Evolutionary conservation across 2,329 filamentous ascomycete species (phyloP), one percentile per base, ranked within the genome.

Genomic region (Xylariales sp.): DNA sequence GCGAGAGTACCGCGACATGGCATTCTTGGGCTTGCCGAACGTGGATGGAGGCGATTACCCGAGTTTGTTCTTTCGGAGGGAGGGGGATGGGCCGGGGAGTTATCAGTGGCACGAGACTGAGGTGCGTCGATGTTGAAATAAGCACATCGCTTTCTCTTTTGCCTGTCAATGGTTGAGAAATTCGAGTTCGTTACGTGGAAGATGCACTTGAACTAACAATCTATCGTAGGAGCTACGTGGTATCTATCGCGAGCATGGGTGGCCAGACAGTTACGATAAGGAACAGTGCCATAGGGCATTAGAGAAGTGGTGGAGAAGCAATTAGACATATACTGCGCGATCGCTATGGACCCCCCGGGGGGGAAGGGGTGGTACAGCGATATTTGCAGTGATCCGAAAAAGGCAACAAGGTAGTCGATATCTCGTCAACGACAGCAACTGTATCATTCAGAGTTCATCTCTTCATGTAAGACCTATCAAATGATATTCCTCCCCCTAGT

Each of bases 231-330:
- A 27, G 19, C 19, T 38, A 18, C 21, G 16, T 14, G 18, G 18
- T 4, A 38, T 38, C 18, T 38, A 38, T 38, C 21, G 10, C n/a
- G 24, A 29, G 2, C 24, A 38, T 2, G 35, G 35, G 7, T 38
- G 35, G 35, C 35, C 35, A n/a, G 35, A 38, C 6, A 1, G 15
- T 4, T 38, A 27, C 24, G 14, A 29, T 5, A 29, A 20, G 5
- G 35, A 38, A 10, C n/a, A 2, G 4, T 38, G 35, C 22, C 35
- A 9, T 10, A 11, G 28, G 11, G 35, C 35, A 15, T 19, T 36
- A 8, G 24, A 36, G 19, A 14, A 5, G n/a, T 36, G 33, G 33
- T 36, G n/a, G n/a, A n/a, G n/a, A n/a, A n/a, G n/a, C n/a, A n/a
- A n/a, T n/a, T n/a, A n/a, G n/a, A n/a, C n/a, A n/a, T n/a, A n/a